A percentile compares a stretch with the other conserved stretches of the same genome.
These are phyloP conservation scores for Starmerella floris DNA, from an alignment of 805 yeast genomes.

Conservation along the genomic window DNA sequence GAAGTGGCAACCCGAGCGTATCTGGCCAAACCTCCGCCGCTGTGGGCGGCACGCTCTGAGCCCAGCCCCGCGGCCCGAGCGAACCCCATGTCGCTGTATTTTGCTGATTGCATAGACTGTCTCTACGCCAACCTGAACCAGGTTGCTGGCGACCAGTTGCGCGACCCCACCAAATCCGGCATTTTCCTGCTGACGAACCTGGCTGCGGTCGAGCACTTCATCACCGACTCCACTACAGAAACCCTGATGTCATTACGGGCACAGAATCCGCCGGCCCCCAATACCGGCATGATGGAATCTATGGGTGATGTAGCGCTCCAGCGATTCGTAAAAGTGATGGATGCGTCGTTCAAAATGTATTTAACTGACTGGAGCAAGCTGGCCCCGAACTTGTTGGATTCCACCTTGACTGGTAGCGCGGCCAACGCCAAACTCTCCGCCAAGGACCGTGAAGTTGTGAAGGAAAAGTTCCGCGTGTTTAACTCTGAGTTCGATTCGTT, in stretches of 20 bases:
- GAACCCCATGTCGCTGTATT: conserved; percentile 35
- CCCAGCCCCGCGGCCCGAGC: conserved; percentile 34
- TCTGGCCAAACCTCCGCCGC: conserved; percentile 50
- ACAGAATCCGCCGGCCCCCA: background rate
- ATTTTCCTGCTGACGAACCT: conserved; percentile 32
- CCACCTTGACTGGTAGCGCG: conserved; percentile 50
- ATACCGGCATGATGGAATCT: conserved; percentile 34
- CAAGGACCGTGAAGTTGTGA: conserved; percentile 69
- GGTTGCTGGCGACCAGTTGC: conserved; percentile 36
- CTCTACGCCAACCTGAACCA: conserved; percentile 48
- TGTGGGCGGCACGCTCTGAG: conserved; percentile 37
- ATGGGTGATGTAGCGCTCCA: conserved; percentile 16
- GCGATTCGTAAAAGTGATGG: conserved; percentile 48
- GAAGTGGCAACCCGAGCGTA: conserved; percentile 48
- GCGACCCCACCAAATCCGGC: conserved; percentile 24
- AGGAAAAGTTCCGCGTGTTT: conserved; percentile 72
- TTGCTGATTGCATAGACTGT: conserved; percentile 68
- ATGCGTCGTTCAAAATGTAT: conserved; percentile 40
- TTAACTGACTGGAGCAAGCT: conserved; percentile 63
- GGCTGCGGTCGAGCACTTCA: conserved; percentile 18
- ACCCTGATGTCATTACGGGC: conserved; percentile 4
- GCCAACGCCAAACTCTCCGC: conserved; percentile 28
- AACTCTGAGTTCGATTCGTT: conserved; percentile 74
- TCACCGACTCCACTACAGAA: conserved; percentile 12
- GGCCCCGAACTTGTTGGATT: conserved; percentile 66